Evolutionary conservation across 345 rosid genomes (phyloP), one percentile per base, ranked within the genome.

Genomic region (Heritiera fomes): DNA sequence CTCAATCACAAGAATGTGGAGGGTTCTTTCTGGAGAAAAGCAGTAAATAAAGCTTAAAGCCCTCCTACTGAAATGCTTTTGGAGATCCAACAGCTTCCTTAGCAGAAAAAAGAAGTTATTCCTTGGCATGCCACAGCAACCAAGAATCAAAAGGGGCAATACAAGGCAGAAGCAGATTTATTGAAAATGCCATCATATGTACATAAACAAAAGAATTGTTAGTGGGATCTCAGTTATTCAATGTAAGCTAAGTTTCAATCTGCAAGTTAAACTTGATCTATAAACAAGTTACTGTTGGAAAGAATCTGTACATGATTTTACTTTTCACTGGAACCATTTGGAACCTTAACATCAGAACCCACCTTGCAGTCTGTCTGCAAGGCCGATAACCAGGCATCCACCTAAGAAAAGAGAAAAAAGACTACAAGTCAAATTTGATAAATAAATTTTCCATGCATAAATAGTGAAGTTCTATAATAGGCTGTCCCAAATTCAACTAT

Each of bases 341-440:
- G 84, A 38, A 78, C 75, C 72, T 85, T 82, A 7, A 79, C 66
- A 77, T 82, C 87, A 30, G 82, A 58, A 32, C 63, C 90, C 77
- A 73, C 52, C 77, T 88, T 86, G 88, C 87, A 87, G 68, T 92
- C 93, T 15, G 62, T 47, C 75, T 81, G 82, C 81, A 96, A 74
- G 17, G 88, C 84, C 7, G 83, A 81, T 84, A 93, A 66, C 99
- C 98, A 96, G 6, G 97, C 83, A 76, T 89, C 85, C 72, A 90
- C 94, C 99, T 94, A 86, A 77, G 60, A 67, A 63, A 43, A 52
- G n/a, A 38, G 38, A 9, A 52, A 77, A 34, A 65, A 18, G 8
- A 17, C 65, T 53, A 15, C 3, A 20, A 49, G 38, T 41, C 10
- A 47, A 47, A 3, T 70, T 70, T 38, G 65, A 34, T 59, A n/a